Percentiles rank a stretch among this genome's conserved stretches.
phyloP scores from a whole-genome alignment of 345 rosid genomes.

The Syzygium grande region DNA sequence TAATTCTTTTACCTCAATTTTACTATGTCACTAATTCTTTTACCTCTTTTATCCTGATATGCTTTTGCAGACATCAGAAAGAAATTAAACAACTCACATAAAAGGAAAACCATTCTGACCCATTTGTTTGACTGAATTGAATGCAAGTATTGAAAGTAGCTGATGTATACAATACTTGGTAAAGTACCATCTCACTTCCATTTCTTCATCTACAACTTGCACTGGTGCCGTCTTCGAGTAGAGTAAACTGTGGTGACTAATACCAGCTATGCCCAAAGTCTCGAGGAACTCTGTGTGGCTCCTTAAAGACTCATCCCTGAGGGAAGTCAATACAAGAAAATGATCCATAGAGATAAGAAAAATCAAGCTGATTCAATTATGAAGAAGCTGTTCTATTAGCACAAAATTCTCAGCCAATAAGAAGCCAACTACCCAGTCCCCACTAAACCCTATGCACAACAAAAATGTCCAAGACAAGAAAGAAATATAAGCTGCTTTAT shows the following conservation, averaged over 20 bases:
- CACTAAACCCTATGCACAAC: not conserved
- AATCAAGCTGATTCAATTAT: not conserved
- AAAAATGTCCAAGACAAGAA: not conserved
- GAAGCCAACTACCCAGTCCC: not conserved
- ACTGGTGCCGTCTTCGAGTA: constrained; percentile 82
- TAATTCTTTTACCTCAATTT: not conserved
- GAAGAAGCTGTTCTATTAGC: not conserved
- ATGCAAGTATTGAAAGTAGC: not conserved
- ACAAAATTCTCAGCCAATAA: not conserved
- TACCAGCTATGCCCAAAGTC: constrained; percentile 87
- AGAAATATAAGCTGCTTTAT: not conserved
- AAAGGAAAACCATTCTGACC: not conserved
- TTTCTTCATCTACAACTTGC: constrained; percentile 53
- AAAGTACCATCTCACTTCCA: constrained; percentile 43
- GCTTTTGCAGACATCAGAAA: not conserved
- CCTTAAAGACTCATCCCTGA: constrained; percentile 59
- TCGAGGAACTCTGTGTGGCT: constrained; percentile 61
- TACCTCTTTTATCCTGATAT: not conserved
- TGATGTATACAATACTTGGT: not conserved
- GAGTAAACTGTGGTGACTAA: constrained; percentile 89
- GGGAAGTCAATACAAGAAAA: not conserved
- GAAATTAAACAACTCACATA: not conserved
- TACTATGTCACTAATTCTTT: not conserved
- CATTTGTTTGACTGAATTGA: not conserved
- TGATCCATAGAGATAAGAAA: not conserved